phyloP scores from a whole-genome alignment of 495 filamentous ascomycete species.

The Pseudotulostoma volvatum region DNA sequence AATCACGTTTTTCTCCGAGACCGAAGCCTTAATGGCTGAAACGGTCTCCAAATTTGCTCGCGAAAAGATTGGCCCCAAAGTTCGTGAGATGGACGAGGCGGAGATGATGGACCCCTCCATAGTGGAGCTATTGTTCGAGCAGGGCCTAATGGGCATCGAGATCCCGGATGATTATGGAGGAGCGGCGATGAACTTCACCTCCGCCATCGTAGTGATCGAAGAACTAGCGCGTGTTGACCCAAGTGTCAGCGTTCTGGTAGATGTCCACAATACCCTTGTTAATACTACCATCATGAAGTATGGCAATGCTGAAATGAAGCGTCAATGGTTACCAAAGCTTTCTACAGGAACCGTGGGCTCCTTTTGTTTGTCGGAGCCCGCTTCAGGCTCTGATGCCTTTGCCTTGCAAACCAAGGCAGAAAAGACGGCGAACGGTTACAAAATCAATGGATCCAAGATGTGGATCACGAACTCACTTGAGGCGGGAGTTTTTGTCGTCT shows the following conservation, averaged over 20 bases:
- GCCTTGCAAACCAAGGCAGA: constrained; percentile 77
- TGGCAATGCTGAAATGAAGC: constrained; percentile 55
- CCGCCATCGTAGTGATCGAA: constrained; percentile 91
- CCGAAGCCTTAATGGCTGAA: constrained; percentile 76
- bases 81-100: constrained; percentile 93
- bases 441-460: constrained; percentile 88
- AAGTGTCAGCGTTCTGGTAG: constrained; percentile 80
- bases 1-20: constrained; percentile 84
- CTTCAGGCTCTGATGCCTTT: constrained; percentile 89
- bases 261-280: constrained; percentile 96
- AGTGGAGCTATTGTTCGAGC: constrained; percentile 89
- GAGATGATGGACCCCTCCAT: constrained; percentile 82
- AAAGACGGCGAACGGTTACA: constrained; percentile 63
- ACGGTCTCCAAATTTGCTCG: constrained; percentile 79
- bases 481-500: constrained; percentile 90
- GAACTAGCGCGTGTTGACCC: constrained; percentile 91
- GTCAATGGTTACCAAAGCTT: constrained; percentile 71
- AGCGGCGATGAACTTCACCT: constrained; percentile 95
- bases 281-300: constrained; percentile 87
- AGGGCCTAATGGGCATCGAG: constrained; percentile 94
- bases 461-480: constrained; percentile 98
- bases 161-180: constrained; percentile 95
- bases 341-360: constrained; percentile 85
- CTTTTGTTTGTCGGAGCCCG: constrained; percentile 92
- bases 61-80: constrained; percentile 78